A percentile compares a stretch with the other conserved stretches of the same genome.
Evolutionary conservation across 2,329 filamentous ascomycete species (phyloP).

Genomic region (Ceratocystiopsis minuta): DNA sequence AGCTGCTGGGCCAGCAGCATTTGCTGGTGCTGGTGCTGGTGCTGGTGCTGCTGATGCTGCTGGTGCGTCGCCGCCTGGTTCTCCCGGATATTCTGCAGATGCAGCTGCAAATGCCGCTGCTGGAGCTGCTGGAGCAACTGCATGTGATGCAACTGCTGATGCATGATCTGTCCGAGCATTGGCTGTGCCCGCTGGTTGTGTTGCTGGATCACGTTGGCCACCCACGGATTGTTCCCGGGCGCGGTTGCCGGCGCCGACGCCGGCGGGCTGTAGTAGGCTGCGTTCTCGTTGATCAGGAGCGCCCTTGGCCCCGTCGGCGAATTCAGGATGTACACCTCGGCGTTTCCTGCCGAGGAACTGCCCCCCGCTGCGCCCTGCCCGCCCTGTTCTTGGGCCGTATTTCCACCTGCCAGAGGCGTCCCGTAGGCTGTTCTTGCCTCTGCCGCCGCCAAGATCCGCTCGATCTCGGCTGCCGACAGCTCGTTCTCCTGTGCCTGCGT

Average conservation of each 20-base stretch:
- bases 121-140: slow-evolving; percentile 4
- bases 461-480: background rate
- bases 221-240: background rate
- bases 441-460: background rate
- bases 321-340: slow-evolving; percentile 41
- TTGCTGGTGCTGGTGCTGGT: slow-evolving; percentile 5
- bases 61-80: no score
- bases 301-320: slow-evolving; percentile 42
- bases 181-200: slow-evolving; percentile 1
- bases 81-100: background rate
- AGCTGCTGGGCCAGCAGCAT: background rate
- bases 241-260: background rate
- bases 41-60: slow-evolving; percentile 1
- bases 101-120: slow-evolving; percentile 7
- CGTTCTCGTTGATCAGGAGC: slow-evolving; percentile 32
- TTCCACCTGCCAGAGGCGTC: no score
- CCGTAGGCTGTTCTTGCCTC: background rate
- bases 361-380: no score
- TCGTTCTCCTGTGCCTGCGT: background rate
- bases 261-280: slow-evolving; percentile 30
- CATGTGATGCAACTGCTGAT: slow-evolving; percentile 1
- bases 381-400: no score
- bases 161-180: background rate
- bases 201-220: background rate
- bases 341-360: no score